These are phyloP conservation scores for Crotalaria pallida DNA, from an alignment of 306 rosid genomes.

Conservation along the genomic window DNA sequence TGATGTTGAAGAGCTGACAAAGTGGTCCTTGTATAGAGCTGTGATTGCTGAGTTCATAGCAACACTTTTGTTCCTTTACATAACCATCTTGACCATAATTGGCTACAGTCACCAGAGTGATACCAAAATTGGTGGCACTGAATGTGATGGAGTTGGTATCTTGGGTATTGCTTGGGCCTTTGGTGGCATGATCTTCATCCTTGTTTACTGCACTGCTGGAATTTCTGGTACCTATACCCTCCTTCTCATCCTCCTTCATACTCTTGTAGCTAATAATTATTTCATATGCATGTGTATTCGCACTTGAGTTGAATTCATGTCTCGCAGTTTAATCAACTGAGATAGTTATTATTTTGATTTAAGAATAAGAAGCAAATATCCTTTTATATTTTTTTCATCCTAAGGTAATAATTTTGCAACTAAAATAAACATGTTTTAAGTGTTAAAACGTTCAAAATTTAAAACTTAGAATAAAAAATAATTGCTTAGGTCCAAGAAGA, in stretches of 20 bases:
- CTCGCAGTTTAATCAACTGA: no score
- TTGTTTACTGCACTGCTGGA: conserved; percentile 96
- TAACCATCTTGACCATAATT: conserved; percentile 77
- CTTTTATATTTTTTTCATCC: no score
- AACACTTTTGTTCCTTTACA: conserved; percentile 80
- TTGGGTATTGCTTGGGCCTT: conserved; percentile 97
- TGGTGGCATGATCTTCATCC: conserved; percentile 98
- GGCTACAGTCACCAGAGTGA: conserved; percentile 50
- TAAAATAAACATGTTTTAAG: no score
- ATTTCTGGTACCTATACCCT: conserved; percentile 32
- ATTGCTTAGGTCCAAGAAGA: no score
- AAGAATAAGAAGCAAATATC: no score
- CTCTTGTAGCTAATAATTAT: no score
- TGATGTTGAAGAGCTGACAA: conserved; percentile 58
- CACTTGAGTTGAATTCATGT: no score
- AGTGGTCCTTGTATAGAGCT: conserved; percentile 87
- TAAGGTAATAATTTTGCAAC: no score
- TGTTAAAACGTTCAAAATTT: no score
- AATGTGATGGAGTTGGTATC: conserved; percentile 72
- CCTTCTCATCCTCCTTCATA: background rate
- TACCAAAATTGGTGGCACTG: background rate
- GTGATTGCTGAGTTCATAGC: conserved; percentile 87
- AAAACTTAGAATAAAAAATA: no score
- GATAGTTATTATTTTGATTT: background rate
- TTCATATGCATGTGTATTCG: no score